Evolutionary conservation across 805 yeast genomes (phyloP).

Genomic region (Saturnispora bothae): DNA sequence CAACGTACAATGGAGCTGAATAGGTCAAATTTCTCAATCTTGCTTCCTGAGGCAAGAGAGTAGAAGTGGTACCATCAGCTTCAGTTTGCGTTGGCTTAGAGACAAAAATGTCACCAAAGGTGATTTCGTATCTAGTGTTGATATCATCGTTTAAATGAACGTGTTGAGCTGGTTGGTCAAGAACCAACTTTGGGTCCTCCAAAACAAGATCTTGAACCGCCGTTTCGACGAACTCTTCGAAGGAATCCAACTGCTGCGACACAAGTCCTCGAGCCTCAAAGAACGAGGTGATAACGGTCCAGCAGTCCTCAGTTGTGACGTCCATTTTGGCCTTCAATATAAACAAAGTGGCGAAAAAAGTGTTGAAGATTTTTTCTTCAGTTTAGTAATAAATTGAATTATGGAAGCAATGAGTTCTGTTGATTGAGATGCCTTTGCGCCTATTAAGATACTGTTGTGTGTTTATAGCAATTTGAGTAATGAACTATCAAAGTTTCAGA

Average conservation of each 20-base stretch:
- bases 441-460: too few relatives aligned
- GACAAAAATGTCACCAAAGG: conserved; percentile 94
- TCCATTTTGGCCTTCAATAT: too few relatives aligned
- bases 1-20: conserved; percentile 92
- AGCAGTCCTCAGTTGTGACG: conserved; percentile 96
- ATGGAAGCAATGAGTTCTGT: too few relatives aligned
- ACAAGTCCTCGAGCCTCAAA: conserved; percentile 95
- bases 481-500: too few relatives aligned
- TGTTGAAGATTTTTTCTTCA: too few relatives aligned
- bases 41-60: conserved; percentile 97
- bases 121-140: conserved; percentile 87
- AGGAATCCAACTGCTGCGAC: conserved; percentile 95
- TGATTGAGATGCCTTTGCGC: too few relatives aligned
- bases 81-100: conserved; percentile 98
- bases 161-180: conserved; percentile 98
- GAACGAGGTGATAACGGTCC: conserved; percentile 95
- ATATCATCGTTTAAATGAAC: conserved; percentile 82
- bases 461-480: too few relatives aligned
- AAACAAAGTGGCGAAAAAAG: too few relatives aligned
- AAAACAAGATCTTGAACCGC: conserved; percentile 94
- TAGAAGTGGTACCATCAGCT: conserved; percentile 99
- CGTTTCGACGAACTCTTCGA: conserved; percentile 93
- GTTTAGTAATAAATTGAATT: too few relatives aligned
- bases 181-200: conserved; percentile 87
- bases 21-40: conserved; percentile 92